These are phyloP conservation scores for Schrenkiella parvula DNA, from an alignment of 345 rosid species.

Conservation along the genomic window DNA sequence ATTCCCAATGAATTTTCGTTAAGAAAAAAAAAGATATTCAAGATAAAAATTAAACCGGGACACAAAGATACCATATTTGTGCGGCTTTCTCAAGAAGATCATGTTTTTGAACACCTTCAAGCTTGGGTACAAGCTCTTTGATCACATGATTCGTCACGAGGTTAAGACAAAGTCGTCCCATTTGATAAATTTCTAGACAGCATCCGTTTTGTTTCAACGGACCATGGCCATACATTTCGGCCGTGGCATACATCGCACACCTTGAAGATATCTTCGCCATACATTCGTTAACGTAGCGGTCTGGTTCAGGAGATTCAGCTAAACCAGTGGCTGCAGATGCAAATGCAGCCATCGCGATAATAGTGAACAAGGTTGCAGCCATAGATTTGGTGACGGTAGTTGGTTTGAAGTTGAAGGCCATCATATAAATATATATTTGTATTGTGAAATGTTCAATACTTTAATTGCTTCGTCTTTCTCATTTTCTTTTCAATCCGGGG, in stretches of 20 bases:
- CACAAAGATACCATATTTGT: slow-evolving; percentile 24
- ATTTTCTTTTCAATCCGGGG: background rate
- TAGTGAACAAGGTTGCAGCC: background rate
- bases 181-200: slow-evolving; percentile 23
- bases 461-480: background rate
- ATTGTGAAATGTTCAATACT: background rate
- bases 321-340: slow-evolving; percentile 2
- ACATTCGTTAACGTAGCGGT: background rate
- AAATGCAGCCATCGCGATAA: background rate
- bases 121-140: background rate
- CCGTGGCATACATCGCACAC: slow-evolving; percentile 26
- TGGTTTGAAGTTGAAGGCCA: slow-evolving; percentile 1
- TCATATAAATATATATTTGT: background rate
- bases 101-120: background rate
- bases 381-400: background rate
- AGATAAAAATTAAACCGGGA: slow-evolving; percentile 9
- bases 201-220: slow-evolving; percentile 21
- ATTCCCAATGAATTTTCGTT: background rate
- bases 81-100: background rate
- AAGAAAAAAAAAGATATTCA: background rate
- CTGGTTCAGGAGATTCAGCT: slow-evolving; percentile 13
- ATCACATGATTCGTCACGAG: slow-evolving; percentile 6
- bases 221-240: slow-evolving; percentile 12
- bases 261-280: slow-evolving; percentile 20
- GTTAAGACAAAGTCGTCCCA: slow-evolving; percentile 17